Base-by-base conservation (phyloP, 2,329 filamentous ascomycete species). In the Cyphellophora europaea region DNA sequence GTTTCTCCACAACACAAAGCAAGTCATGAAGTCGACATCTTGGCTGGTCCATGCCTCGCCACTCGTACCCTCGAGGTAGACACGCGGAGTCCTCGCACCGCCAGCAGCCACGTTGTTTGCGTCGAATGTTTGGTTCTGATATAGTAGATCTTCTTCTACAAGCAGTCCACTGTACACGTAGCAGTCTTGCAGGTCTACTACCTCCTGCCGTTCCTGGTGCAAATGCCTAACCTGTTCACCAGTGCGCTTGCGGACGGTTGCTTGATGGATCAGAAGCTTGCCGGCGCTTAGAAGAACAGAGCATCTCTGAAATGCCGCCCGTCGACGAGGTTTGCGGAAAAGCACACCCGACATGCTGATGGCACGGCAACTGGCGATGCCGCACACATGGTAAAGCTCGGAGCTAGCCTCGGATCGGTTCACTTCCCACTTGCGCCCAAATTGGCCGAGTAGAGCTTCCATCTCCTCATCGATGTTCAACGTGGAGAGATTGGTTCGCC, bases 371-470 rank as follows among this genome's bases (percentile, higher is more conserved):
- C 65, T 67, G 8, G 71, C 67, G 14, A 81, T 68, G n/a, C 71
- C 69, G 52, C 77, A 82, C 59, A 81, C 69, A 52, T 82, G 77
- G 59, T 79, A 80, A n/a, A 81, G 56, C 25, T 72, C 59, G 1
- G 77, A 69, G 1, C 70, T 77, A n/a, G 77, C 74, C 45, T 70
- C 69, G 1, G 74, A 72, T 43, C 76, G 69, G 11, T 65, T 72
- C 14, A 81, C 75, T 52, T 82, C 77, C 77, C 77, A 82, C 48
- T 81, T 80, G 44, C 67, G 62, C 1, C 75, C 75, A 49, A 75
- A 80, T 48, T 79, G 75, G 6, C 77, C 77, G n/a, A 81, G 56
- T 28, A 71, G 57, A 1, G 77, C 75, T 54, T 82, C 77, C 45
- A 71, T 65, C 44, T 76, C 71, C 50, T 82, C 77, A 49, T 81